Conservation (phyloP, 2,329 filamentous ascomycete species). For the Botrytis galanthina region DNA sequence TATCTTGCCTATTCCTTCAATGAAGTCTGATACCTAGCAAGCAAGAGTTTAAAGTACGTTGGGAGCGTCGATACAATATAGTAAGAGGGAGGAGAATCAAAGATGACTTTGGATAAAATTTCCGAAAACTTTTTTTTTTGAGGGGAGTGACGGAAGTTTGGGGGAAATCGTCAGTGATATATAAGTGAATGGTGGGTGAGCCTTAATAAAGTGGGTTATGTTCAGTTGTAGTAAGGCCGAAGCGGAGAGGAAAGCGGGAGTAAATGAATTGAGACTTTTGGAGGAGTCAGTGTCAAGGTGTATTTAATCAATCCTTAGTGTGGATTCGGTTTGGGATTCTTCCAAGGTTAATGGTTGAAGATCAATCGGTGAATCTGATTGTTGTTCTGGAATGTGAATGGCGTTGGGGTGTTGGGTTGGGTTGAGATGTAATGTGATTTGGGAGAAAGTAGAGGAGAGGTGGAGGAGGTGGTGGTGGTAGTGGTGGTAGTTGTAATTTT, state of each 20-base stretch:
- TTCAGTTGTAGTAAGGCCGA: constrained; percentile 14
- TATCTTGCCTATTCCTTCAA: background rate
- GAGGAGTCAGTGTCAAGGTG: background rate
- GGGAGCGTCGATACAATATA: background rate
- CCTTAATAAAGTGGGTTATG: constrained; percentile 29
- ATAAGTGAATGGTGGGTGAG: constrained; percentile 29
- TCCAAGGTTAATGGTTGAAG: background rate
- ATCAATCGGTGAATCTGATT: background rate
- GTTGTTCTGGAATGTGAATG: background rate
- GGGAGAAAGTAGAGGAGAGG: background rate
- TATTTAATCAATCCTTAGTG: background rate
- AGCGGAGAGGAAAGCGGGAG: constrained; percentile 26
- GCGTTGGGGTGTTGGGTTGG: background rate
- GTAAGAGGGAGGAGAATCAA: background rate
- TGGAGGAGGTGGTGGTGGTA: background rate
- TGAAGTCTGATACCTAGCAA: background rate
- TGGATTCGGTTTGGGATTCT: background rate
- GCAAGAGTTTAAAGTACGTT: background rate
- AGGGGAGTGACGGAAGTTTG: background rate
- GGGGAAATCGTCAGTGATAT: constrained; percentile 33
- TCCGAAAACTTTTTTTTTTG: background rate
- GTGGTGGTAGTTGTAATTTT: background rate
- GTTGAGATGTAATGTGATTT: background rate
- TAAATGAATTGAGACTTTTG: constrained; percentile 23
- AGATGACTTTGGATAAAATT: background rate